phyloP scores from a whole-genome alignment of 2,329 filamentous ascomycete genomes.

The Aspergillus viridinutans region DNA sequence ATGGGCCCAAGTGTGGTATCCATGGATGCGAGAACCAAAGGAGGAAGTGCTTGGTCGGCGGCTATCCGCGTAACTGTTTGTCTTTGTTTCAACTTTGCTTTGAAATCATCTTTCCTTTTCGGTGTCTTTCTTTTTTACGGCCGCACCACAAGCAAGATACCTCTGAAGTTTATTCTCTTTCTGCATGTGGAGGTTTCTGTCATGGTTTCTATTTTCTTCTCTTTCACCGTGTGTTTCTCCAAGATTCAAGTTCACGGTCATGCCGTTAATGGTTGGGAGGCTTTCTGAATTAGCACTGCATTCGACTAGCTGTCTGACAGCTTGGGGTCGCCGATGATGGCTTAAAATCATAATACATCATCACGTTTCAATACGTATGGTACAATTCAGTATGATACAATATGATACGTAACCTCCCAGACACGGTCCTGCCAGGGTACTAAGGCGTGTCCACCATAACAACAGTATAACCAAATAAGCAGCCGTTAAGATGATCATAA shows the following conservation, averaged over 20 bases:
- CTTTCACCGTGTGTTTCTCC: not conserved
- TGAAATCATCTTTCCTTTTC: not conserved
- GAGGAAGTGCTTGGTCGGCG: constrained; percentile 20
- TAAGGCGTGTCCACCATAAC: not conserved
- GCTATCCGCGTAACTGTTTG: constrained; percentile 9
- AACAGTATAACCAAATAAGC: too few species aligned
- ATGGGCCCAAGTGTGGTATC: constrained; percentile 38
- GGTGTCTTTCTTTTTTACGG: not conserved
- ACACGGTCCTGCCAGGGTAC: not conserved
- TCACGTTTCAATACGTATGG: not conserved
- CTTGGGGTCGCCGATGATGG: not conserved
- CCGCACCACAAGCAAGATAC: not conserved
- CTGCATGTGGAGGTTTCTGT: not conserved
- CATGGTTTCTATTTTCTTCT: not conserved
- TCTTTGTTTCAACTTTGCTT: not conserved
- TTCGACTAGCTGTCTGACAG: not conserved
- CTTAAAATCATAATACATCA: not conserved
- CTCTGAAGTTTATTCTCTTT: not conserved
- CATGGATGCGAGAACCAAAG: constrained; percentile 39
- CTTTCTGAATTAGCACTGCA: not conserved
- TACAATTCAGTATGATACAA: not conserved
- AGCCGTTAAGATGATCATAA: not conserved
- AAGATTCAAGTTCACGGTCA: not conserved
- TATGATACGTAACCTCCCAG: not conserved
- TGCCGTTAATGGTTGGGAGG: not conserved